Conservation (phyloP, 768 basidiomycete genomes). For the Thelephora ganbajun region DNA sequence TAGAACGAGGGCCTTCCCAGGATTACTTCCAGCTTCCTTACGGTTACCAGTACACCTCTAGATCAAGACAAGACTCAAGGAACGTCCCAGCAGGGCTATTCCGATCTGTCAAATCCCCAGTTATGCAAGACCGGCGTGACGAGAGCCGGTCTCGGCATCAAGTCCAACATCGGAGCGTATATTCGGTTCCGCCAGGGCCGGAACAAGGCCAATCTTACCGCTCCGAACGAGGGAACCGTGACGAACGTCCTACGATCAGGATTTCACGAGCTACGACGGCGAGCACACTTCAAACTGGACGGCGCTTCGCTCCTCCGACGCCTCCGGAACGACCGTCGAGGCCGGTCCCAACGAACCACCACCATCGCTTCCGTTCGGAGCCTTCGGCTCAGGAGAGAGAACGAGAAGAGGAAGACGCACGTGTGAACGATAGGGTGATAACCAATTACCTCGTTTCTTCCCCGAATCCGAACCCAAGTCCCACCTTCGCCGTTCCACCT, state of each 20-base stretch:
- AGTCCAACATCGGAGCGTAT: too few species aligned
- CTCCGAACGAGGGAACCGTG: neutral
- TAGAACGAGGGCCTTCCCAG: too few species aligned
- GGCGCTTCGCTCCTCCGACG: neutral
- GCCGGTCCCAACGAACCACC: neutral
- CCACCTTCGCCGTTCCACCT: slow-evolving; percentile 5
- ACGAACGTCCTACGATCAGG: neutral
- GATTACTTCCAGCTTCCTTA: too few species aligned
- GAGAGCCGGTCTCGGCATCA: too few species aligned
- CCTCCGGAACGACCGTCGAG: neutral
- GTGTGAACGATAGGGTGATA: slow-evolving; percentile 11
- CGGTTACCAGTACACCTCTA: too few species aligned
- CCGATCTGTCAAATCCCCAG: neutral
- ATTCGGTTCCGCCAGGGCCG: neutral
- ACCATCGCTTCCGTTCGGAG: neutral
- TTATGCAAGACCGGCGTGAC: neutral
- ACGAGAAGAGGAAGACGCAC: slow-evolving; percentile 5
- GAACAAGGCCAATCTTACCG: neutral
- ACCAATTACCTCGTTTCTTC: slow-evolving; percentile 12
- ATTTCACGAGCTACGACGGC: neutral
- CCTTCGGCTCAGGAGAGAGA: neutral
- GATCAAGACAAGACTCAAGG: neutral
- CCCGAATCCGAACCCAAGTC: slow-evolving; percentile 1
- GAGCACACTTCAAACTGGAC: neutral
- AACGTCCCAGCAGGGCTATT: neutral